Conservation (phyloP, 805 yeast genomes). For the Wickerhamomyces rabaulensis region DNA sequence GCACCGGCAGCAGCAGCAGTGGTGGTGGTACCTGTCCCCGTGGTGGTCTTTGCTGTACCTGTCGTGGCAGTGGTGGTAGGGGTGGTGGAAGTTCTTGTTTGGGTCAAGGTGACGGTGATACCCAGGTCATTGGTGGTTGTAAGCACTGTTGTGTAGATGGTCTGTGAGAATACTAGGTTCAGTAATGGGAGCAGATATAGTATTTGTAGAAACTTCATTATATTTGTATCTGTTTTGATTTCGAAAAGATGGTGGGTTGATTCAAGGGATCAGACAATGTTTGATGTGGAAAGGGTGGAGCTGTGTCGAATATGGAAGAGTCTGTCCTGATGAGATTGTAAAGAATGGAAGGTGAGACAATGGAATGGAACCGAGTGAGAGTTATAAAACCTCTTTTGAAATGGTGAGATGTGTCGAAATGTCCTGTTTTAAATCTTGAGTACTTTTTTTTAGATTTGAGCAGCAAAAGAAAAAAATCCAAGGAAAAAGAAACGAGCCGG, state of each 20-base stretch:
- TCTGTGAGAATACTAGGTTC: not conserved
- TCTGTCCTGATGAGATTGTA: too few species aligned
- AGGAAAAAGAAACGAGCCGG: too few species aligned
- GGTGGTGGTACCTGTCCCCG: slow-evolving; percentile 1
- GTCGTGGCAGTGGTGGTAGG: not conserved
- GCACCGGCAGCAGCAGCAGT: slow-evolving; percentile 1
- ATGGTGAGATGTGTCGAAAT: too few species aligned
- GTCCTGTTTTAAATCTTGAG: too few species aligned
- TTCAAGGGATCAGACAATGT: too few species aligned
- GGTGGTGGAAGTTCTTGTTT: not conserved
- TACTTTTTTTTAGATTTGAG: too few species aligned
- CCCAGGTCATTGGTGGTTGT: slow-evolving; percentile 22
- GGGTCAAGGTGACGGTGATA: slow-evolving; percentile 20
- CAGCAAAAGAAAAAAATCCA: too few species aligned
- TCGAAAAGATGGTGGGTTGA: not conserved
- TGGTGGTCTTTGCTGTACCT: slow-evolving; percentile 4
- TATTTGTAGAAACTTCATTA: not conserved
- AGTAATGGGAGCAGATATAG: not conserved
- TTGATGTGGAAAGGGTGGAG: too few species aligned
- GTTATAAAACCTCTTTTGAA: too few species aligned
- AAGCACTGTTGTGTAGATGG: slow-evolving; percentile 15
- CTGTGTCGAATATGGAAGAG: too few species aligned
- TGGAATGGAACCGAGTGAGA: too few species aligned
- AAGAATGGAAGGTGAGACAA: too few species aligned
- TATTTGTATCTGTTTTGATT: not conserved